Evolutionary conservation across 2,329 filamentous ascomycete species (phyloP), one percentile per base, ranked within the genome.

Genomic region (Xylaria arbuscula): DNA sequence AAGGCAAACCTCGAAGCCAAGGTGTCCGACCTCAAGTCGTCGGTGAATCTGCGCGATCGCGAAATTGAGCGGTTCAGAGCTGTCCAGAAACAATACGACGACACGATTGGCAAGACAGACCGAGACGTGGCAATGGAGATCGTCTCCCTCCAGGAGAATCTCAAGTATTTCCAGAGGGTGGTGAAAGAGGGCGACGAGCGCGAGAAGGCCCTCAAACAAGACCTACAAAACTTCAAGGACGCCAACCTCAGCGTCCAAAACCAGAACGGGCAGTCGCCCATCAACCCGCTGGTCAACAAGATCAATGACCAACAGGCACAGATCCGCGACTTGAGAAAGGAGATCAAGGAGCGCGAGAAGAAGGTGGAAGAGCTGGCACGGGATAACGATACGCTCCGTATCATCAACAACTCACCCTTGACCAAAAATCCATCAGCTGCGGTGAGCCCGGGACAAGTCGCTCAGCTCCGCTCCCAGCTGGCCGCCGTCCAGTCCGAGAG

Each of bases 11-110:
- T 73, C 13, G 47, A 62, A 9, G 40, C 50, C 2, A 58, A 62
- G 28, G 24, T 68, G n/a, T 2, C 24, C 1, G 50, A 66, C 11
- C 69, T 75, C 24, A 45, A 70, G n/a, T 38, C 56, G 10, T 62
- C 67, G 2, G 61, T 70, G 8, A 47, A 54, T 17, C 45, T 63
- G n/a, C 70, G 71, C 34, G 57, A 62, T 9, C 53, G 58, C 10
- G 71, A 75, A 54, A 28, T 74, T 19, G 58, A 68, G 28, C 69
- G 73, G 8, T 11, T 74, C n/a, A 40, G 50, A 13, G 63, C 58
- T 2, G 34, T 72, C 3, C 68, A 68, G 55, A 64, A 64, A 24
- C 36, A 72, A 19, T 73, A 72, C 56, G 72, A 75, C 9, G 60
- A 34, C 0, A 58, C 51, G 50, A 17, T 70, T 13, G 22, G 34